Conservation (phyloP, 352 stramenopile species). For the Globisporangium carolinianum region DNA sequence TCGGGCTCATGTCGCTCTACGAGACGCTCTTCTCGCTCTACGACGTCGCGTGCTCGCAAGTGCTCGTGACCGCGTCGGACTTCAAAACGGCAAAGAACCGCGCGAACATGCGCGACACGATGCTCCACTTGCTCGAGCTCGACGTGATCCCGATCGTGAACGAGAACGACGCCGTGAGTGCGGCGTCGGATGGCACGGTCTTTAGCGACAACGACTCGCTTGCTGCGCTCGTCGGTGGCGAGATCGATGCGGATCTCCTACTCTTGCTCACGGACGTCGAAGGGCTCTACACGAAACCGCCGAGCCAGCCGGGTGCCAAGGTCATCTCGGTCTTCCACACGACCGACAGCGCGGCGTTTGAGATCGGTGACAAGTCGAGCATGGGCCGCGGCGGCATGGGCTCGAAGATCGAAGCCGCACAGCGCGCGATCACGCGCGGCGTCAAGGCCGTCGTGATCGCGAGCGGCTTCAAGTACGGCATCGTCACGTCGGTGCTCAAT, state of each 20-base stretch:
- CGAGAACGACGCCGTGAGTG: constrained; percentile 97
- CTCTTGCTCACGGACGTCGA: constrained; percentile 97
- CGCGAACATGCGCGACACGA: constrained; percentile 84
- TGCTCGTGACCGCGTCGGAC: constrained; percentile 74
- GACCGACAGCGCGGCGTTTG: constrained; percentile 43
- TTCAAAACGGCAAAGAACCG: constrained; percentile 83
- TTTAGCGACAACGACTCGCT: constrained; percentile 98
- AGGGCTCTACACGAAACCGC: constrained; percentile 92
- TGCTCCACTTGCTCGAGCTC: constrained; percentile 90
- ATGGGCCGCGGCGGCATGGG: constrained; percentile 92
- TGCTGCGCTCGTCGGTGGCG: constrained; percentile 78
- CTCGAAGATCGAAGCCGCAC: constrained; percentile 90
- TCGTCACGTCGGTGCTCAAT: constrained; percentile 87
- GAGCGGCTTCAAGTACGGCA: constrained; percentile 90
- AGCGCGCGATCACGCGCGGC: constrained; percentile 83
- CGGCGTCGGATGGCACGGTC: constrained; percentile 58
- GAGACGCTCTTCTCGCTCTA: constrained; percentile 94
- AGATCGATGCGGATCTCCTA: constrained; percentile 91
- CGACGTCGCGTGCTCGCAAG: constrained; percentile 92
- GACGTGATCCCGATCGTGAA: constrained; percentile 98
- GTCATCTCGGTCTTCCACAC: constrained; percentile 66
- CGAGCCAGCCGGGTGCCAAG: constrained; percentile 65
- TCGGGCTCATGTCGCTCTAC: constrained; percentile 98
- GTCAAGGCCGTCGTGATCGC: constrained; percentile 92
- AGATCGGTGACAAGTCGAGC: constrained; percentile 77